Evolutionary conservation across 2,329 filamentous ascomycete genomes (phyloP).

Genomic region (Stagonosporopsis chrysanthemi): DNA sequence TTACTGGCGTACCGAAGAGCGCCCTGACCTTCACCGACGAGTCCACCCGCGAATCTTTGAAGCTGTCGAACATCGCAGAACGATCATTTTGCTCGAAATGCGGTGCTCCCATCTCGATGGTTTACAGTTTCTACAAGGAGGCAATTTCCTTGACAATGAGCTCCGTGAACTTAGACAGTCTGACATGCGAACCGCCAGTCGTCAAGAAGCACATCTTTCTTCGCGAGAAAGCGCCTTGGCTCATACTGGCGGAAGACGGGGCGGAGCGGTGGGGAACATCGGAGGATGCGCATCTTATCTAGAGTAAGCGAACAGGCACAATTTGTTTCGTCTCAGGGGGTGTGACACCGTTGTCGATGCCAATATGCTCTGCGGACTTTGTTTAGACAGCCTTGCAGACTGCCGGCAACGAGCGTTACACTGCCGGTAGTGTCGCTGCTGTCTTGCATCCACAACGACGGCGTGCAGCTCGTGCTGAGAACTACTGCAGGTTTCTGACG

Average conservation of each 20-base stretch:
- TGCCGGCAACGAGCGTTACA: background rate
- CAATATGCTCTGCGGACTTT: background rate
- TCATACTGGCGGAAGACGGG: conserved; percentile 39
- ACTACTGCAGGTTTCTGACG: conserved; percentile 13
- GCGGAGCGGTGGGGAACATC: conserved; percentile 33
- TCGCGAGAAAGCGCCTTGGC: conserved; percentile 49
- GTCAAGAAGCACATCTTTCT: conserved; percentile 56
- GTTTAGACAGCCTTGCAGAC: conserved; percentile 10
- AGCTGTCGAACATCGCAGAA: conserved; percentile 52
- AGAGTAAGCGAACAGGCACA: background rate
- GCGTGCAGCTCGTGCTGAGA: conserved; percentile 1
- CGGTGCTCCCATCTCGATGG: conserved; percentile 57
- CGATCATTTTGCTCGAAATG: conserved; percentile 57
- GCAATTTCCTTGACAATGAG: conserved; percentile 49
- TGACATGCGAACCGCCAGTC: conserved; percentile 42
- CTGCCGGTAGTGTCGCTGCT: conserved; percentile 7
- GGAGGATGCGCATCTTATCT: conserved; percentile 28
- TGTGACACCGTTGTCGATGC: background rate
- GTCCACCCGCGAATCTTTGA: conserved; percentile 42
- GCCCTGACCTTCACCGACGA: conserved; percentile 46
- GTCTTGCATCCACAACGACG: conserved; percentile 7
- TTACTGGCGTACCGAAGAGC: conserved; percentile 47
- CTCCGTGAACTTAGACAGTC: conserved; percentile 53
- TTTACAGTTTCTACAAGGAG: conserved; percentile 45
- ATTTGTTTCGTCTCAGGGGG: background rate